phyloP scores from a whole-genome alignment of 371 early-diverging fungal species.

The Apophysomyces trapeziformis region DNA sequence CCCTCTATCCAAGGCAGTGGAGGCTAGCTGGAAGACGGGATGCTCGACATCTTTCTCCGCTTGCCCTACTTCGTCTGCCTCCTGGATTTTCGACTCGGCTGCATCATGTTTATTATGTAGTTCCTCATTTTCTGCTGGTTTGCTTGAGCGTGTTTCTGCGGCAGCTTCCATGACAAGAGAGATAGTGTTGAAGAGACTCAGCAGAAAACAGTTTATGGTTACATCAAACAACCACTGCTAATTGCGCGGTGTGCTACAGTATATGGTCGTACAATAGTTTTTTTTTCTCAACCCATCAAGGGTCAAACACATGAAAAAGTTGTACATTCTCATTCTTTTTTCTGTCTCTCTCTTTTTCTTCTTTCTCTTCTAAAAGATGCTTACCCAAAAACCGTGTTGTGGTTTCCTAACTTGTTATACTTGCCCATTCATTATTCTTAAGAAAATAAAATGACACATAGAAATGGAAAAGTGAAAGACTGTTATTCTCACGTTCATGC shows the following conservation, averaged over 20 bases:
- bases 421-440: constrained; percentile 9
- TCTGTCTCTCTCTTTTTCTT: no score
- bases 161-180: neutral
- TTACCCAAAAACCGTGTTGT: constrained; percentile 1
- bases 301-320: neutral
- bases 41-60: constrained; percentile 18
- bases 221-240: neutral
- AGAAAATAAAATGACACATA: neutral
- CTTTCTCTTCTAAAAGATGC: neutral
- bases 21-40: constrained; percentile 24
- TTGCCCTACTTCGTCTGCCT: neutral
- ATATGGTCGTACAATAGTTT: neutral
- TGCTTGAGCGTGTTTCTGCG: neutral
- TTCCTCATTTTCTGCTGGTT: neutral
- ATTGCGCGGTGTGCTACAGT: neutral
- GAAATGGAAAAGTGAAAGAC: neutral
- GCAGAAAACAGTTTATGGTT: neutral
- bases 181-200: neutral
- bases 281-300: neutral
- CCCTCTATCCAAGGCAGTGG: constrained; percentile 14
- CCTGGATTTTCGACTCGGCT: neutral
- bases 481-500: constrained; percentile 11
- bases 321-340: neutral
- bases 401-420: neutral
- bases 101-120: neutral